phyloP scores from a whole-genome alignment of 495 filamentous ascomycete genomes.

The Chlorociboria aeruginascens region DNA sequence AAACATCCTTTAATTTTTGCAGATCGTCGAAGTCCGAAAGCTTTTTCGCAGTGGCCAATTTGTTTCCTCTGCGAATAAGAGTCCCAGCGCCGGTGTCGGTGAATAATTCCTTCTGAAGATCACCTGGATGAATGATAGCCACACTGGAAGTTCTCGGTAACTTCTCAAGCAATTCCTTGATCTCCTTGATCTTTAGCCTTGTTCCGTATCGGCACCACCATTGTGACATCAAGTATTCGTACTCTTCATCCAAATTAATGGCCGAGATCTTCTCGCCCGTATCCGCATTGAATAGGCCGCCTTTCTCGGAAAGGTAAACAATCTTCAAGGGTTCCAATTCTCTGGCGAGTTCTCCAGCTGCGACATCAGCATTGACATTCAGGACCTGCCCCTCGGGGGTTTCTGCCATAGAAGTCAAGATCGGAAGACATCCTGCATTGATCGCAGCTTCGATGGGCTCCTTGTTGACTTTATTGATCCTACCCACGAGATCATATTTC shows the following conservation, averaged over 20 bases:
- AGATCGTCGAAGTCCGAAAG: slow-evolving; percentile 73
- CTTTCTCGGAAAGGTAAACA: slow-evolving; percentile 96
- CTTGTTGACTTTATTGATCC: slow-evolving; percentile 90
- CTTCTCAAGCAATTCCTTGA: slow-evolving; percentile 81
- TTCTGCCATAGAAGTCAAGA: slow-evolving; percentile 96
- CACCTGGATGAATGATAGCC: slow-evolving; percentile 90
- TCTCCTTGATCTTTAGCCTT: slow-evolving; percentile 95
- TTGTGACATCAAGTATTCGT: slow-evolving; percentile 86
- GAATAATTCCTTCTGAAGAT: slow-evolving; percentile 93
- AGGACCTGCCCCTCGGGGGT: slow-evolving; percentile 85
- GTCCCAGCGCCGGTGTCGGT: slow-evolving; percentile 94
- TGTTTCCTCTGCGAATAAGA: slow-evolving; percentile 85
- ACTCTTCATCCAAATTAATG: slow-evolving; percentile 98
- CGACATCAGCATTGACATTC: slow-evolving; percentile 97
- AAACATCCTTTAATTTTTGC: slow-evolving; percentile 63
- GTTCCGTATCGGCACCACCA: slow-evolving; percentile 96
- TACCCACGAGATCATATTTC: slow-evolving; percentile 89
- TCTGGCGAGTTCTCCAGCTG: slow-evolving; percentile 83
- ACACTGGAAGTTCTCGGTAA: slow-evolving; percentile 89
- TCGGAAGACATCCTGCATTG: slow-evolving; percentile 81
- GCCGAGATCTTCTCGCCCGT: slow-evolving; percentile 91
- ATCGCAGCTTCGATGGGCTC: slow-evolving; percentile 86
- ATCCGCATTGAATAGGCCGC: slow-evolving; percentile 87
- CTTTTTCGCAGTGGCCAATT: slow-evolving; percentile 63
- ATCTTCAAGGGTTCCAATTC: slow-evolving; percentile 92